phyloP scores from a whole-genome alignment of 163 green algal genomes.

The Trebouxia gelatinosa region DNA sequence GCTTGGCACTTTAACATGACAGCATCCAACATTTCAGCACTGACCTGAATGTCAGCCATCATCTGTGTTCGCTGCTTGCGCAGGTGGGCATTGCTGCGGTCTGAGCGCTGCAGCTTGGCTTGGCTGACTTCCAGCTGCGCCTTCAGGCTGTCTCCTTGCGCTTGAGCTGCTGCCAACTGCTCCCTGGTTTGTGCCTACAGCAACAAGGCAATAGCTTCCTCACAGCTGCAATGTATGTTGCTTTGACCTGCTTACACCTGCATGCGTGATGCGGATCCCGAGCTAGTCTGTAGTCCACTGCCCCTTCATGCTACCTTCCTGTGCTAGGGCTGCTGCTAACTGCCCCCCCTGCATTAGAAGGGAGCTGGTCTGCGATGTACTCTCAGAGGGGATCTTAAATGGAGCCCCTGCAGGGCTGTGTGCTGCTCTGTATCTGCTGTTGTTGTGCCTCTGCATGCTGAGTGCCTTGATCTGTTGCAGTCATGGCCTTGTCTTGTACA shows the following conservation, averaged over 20 bases:
- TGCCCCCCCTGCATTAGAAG: too few species aligned
- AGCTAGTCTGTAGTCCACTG: too few species aligned
- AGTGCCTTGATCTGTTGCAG: too few species aligned
- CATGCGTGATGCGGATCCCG: neutral
- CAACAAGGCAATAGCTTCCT: neutral
- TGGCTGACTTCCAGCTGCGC: neutral
- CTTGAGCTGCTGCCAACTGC: slow-evolving; percentile 8
- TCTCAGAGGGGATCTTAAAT: too few species aligned
- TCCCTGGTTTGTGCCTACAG: neutral
- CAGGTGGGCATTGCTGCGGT: slow-evolving; percentile 29
- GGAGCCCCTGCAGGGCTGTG: too few species aligned
- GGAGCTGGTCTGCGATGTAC: too few species aligned
- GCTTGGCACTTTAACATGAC: neutral
- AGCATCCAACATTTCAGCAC: too few species aligned
- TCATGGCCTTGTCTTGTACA: too few species aligned
- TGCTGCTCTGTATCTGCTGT: too few species aligned
- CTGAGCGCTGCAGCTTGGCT: neutral
- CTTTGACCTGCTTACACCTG: neutral
- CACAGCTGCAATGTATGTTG: neutral
- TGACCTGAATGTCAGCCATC: slow-evolving; percentile 27
- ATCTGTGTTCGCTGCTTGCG: slow-evolving; percentile 17
- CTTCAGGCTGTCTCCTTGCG: neutral
- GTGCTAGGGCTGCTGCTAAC: neutral
- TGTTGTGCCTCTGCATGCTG: too few species aligned
- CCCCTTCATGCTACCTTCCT: neutral